Base-by-base conservation (phyloP, 208 protist genomes). In the Crithidia sp. region DNA sequence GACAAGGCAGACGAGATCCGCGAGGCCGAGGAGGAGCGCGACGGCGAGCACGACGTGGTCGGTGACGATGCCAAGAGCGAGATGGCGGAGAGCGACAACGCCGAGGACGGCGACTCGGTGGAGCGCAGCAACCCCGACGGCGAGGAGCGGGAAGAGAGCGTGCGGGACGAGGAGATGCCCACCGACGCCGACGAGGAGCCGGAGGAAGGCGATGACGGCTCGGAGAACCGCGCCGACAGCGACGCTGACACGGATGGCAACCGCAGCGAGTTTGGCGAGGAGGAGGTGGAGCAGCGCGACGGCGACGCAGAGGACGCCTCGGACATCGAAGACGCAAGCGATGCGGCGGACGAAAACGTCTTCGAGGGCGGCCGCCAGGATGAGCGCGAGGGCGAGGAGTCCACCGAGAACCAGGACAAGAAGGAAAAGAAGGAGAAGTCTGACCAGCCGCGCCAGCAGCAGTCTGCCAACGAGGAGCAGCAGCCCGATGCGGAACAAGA, bases 351-450 rank as follows among this genome's bases (percentile, higher is more conserved):
- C 69, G 86, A 93, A 74, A 96, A 94, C 67, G 85, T 92, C n/a
- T 89, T 75, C 45, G 84, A 92, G 49, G 90, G 88, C 50, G 89
- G 92, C n/a, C 79, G 76, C n/a, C 82, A 96, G 82, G 91, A 97
- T 69, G 85, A 98, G 3, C 79, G 86, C 13, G 79, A 86, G 17
- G 87, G 92, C 37, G 85, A 97, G 41, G 87, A 95, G 54, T 80
- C 82, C 17, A 91, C 88, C 8, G 86, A 98, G 71, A 61, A 85
- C 12, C 67, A 85, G 56, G 74, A 89, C 14, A 76, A 92, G 43
- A 75, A 90, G n/a, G 72, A 90, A 58, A 73, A 71, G 16, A 83
- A 88, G 52, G 83, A 88, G 60, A 77, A 93, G 43, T 71, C 76
- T 14, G 72, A 73, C 39, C 71, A 74, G 39, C 47, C 57, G 60